Base-by-base conservation (phyloP, 495 filamentous ascomycete genomes). In the Lichina pygmaea region DNA sequence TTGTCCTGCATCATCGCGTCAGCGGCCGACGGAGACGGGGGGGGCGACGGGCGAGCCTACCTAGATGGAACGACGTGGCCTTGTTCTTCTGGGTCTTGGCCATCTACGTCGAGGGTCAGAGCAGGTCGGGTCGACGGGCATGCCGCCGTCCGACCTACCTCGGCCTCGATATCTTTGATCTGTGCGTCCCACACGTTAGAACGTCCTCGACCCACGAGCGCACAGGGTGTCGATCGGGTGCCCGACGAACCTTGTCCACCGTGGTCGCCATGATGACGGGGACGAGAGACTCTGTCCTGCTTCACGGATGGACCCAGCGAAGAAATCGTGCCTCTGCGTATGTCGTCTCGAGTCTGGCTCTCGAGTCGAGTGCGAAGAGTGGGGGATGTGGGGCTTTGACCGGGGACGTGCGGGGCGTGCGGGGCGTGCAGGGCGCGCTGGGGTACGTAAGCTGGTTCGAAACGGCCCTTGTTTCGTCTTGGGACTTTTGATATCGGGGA, bases 81-180 rank as follows among this genome's bases (percentile, higher is more conserved):
- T 97, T 95, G 61, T 95, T 95, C 65, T 94, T 95, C 59, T 95
- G 89, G 54, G 86, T 95, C 61, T 72, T 72, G 62, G 84, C 82
- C 86, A 91, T 91, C 75, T 83, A 24, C 9, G 39, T n/a, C 24
- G 32, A 13, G 12, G 40, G 16, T 8, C 32, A 5, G 16, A 15
- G 6, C 34, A 17, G 33, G 34, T 46, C 45, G 13, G 32, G 33
- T 16, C 8, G 6, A 17, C 3, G 30, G 13, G 7, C 16, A 30
- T 30, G 11, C 39, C 2, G 0, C 13, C 13, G 4, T 13, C 31
- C 24, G 32, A 72, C 78, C 64, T 66, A 77, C 73, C 60, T 94
- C 89, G 65, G 78, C 65, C 80, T 97, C 89, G 59, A 95, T 77
- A 56, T 85, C 82, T 61, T 93, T 97, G 68, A 97, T 97, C 83